A percentile compares a stretch with the other conserved stretches of the same genome.
These are phyloP conservation scores for Durio zibethinus DNA, from an alignment of 345 rosid genomes.

Conservation along the genomic window DNA sequence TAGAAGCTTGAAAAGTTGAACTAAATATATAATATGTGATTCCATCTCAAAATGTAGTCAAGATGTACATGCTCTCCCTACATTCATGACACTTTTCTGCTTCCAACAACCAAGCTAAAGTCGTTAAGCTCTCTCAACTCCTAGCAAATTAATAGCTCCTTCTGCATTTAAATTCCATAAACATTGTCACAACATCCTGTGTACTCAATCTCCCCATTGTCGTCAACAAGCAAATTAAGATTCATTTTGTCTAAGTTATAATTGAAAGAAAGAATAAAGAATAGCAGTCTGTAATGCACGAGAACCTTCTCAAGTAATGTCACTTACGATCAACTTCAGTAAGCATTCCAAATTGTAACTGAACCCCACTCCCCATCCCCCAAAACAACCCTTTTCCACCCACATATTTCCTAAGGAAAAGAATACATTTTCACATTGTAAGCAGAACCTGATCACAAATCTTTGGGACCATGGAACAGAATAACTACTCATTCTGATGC, in stretches of 20 bases:
- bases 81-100: not conserved
- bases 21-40: not conserved
- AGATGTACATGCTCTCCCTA: not conserved
- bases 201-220: not conserved
- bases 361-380: not conserved
- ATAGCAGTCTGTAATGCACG: not conserved
- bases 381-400: not conserved
- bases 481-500: not conserved
- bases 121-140: slow-evolving; percentile 1
- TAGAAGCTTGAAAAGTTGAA: not conserved
- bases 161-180: not conserved
- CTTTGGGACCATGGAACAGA: not conserved
- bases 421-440: not conserved
- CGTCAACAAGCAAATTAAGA: not conserved
- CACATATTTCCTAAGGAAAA: not conserved
- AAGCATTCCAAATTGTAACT: not conserved
- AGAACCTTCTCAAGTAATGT: not conserved
- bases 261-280: not conserved
- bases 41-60: not conserved
- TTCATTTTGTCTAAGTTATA: not conserved
- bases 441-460: not conserved
- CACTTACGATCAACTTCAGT: not conserved
- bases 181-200: too few relatives aligned
- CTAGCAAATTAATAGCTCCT: not conserved
- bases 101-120: slow-evolving; percentile 5